Base-by-base conservation (phyloP, 352 stramenopile species). In the Albugo candida region DNA sequence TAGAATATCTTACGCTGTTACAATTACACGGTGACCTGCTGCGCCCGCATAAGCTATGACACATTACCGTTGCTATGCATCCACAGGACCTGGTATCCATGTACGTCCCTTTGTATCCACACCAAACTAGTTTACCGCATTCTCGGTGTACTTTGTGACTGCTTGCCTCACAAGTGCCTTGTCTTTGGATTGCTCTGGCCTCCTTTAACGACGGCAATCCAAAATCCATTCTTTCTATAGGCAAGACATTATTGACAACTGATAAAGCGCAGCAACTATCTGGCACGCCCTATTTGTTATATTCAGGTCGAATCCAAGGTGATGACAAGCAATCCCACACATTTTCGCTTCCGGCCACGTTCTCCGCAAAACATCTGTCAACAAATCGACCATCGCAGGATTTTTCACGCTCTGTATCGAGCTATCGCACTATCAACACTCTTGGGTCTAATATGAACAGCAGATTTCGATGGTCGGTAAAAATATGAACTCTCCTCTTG, bases 241-340 rank as follows among this genome's bases (percentile, higher is more conserved):
- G 51, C 5, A 46, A 53, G 2, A 56, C 39, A 1, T 3, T 14
- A 10, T 53, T 44, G 2, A 60, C 35, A 3, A 43, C 42, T n/a
- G n/a, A n/a, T n/a, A n/a, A n/a, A n/a, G n/a, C n/a, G n/a, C n/a
- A n/a, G n/a, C n/a, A 41, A 14, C 16, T 14, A 14, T 41, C 36
- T 41, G 14, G 16, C 36, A 16, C 14, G 14, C 14, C 16, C 14
- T 41, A 41, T 16, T 41, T 41, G 36, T 41, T 14, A 16, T 41
- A 16, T 41, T 41, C 36, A 14, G 16, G 14, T 14, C 14, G 37
- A 19, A 51, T 57, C 53, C 56, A 63, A 5, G 56, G n/a, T 0
- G 46, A 52, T 10, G 65, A 44, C 17, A 68, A 45, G 36, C 65
- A 54, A 0, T 46, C 48, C 60, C 60, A 64, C 11, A 63, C n/a